Conservation (phyloP, 2,329 filamentous ascomycete species). For the Peltaster fructicola region DNA sequence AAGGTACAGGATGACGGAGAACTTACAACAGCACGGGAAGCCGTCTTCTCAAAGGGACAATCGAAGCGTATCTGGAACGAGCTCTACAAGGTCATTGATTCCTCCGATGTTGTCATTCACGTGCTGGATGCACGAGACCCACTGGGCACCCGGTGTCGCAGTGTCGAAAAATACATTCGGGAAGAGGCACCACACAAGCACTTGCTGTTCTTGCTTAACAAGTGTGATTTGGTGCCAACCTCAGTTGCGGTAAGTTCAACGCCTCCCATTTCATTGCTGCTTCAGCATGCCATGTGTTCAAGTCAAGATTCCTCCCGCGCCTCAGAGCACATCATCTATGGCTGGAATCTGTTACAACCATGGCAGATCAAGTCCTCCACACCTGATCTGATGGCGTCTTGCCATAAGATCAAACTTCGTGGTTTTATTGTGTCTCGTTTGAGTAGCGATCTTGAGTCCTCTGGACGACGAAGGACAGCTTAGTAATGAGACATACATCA, state of each 20-base stretch:
- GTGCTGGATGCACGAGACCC: conserved; percentile 82
- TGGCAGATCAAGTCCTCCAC: conserved; percentile 74
- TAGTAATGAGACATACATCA: conserved; percentile 96
- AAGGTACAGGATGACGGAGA: conserved; percentile 15
- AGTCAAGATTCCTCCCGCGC: conserved; percentile 66
- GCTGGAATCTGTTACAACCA: conserved; percentile 94
- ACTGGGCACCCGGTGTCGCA: conserved; percentile 72
- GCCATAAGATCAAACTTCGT: conserved; percentile 57
- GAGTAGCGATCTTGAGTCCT: conserved; percentile 81
- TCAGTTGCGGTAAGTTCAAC: conserved; percentile 71
- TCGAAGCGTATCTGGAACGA: conserved; percentile 97
- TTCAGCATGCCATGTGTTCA: conserved; percentile 56
- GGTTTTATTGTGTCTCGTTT: conserved; percentile 79
- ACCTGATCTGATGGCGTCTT: conserved; percentile 73
- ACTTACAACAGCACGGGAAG: conserved; percentile 32
- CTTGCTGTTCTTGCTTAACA: conserved; percentile 75
- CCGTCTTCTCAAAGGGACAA: conserved; percentile 88
- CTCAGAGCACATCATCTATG: conserved; percentile 41
- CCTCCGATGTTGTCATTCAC: conserved; percentile 90
- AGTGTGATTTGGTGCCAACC: conserved; percentile 83
- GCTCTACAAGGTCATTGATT: conserved; percentile 79
- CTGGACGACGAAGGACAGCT: conserved; percentile 79
- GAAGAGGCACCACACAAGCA: conserved; percentile 95
- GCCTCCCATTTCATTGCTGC: conserved; percentile 7
- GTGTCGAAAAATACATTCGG: conserved; percentile 81